These are phyloP conservation scores for Sedum album DNA, from an alignment of 164 flowering plant genomes.

Conservation along the genomic window DNA sequence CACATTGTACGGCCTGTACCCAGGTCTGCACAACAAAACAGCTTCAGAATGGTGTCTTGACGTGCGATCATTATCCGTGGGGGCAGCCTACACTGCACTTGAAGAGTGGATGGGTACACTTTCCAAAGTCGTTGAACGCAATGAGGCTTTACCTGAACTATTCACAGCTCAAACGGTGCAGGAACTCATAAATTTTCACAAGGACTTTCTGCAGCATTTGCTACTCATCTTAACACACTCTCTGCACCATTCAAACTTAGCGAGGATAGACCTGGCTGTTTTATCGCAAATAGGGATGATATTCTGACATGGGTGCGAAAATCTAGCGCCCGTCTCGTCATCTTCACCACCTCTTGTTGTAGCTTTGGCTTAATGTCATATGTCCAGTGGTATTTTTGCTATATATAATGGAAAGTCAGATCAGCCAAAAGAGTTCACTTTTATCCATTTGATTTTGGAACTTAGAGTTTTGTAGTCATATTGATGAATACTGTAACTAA, in stretches of 20 bases:
- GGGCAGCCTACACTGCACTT: constrained; percentile 89
- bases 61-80: constrained; percentile 72
- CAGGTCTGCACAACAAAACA: constrained; percentile 64
- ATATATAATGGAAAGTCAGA: background rate
- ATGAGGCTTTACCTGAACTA: constrained; percentile 52
- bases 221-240: constrained; percentile 54
- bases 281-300: constrained; percentile 61
- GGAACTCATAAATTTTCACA: constrained; percentile 81
- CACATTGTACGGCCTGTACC: constrained; percentile 66
- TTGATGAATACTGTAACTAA: too few relatives aligned
- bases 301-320: constrained; percentile 57
- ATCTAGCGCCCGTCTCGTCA: constrained; percentile 17
- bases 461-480: too few relatives aligned
- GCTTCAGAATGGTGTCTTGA: constrained; percentile 66
- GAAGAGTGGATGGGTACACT: constrained; percentile 84
- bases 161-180: constrained; percentile 60
- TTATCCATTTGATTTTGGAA: too few relatives aligned
- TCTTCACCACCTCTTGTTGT: background rate
- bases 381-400: background rate
- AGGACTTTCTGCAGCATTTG: constrained; percentile 61
- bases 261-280: constrained; percentile 59
- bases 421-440: background rate
- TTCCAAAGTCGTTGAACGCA: constrained; percentile 33
- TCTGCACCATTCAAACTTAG: constrained; percentile 65
- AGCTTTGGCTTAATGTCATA: background rate